Conservation (phyloP, 2,329 filamentous ascomycete species). For the Botryotinia globosa region DNA sequence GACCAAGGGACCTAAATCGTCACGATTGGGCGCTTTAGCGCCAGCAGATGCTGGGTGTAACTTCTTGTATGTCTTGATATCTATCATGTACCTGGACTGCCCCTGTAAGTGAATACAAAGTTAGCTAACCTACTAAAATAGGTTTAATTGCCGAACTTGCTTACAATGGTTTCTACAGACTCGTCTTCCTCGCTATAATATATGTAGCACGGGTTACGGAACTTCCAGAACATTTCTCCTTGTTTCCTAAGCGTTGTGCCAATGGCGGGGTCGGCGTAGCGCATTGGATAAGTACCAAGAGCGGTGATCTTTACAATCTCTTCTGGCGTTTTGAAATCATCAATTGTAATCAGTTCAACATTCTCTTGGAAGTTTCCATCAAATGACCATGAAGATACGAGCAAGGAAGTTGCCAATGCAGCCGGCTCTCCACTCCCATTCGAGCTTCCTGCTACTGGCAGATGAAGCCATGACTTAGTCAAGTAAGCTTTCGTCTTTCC, state of each 20-base stretch:
- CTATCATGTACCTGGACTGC: slow-evolving; percentile 20
- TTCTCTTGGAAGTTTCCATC: slow-evolving; percentile 17
- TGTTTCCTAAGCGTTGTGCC: slow-evolving; percentile 17
- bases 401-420: background rate
- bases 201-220: slow-evolving; percentile 10
- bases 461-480: slow-evolving; percentile 17
- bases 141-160: background rate
- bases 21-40: background rate
- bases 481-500: slow-evolving; percentile 12
- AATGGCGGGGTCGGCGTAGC: slow-evolving; percentile 15
- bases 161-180: background rate
- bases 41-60: background rate
- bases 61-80: slow-evolving; percentile 17
- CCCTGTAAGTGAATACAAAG: background rate
- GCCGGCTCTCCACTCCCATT: background rate
- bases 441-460: background rate
- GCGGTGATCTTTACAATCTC: slow-evolving; percentile 15
- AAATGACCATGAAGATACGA: slow-evolving; percentile 19
- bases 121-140: background rate
- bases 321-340: slow-evolving; percentile 14
- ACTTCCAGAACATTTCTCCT: slow-evolving; percentile 22
- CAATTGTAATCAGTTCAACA: slow-evolving; percentile 5
- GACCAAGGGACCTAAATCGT: slow-evolving; percentile 11
- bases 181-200: slow-evolving; percentile 18
- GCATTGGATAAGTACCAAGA: slow-evolving; percentile 14